A percentile compares a stretch with the other conserved stretches of the same genome.
Evolutionary conservation across 352 stramenopile genomes (phyloP).

Genomic region (Globisporangium camurandrum): DNA sequence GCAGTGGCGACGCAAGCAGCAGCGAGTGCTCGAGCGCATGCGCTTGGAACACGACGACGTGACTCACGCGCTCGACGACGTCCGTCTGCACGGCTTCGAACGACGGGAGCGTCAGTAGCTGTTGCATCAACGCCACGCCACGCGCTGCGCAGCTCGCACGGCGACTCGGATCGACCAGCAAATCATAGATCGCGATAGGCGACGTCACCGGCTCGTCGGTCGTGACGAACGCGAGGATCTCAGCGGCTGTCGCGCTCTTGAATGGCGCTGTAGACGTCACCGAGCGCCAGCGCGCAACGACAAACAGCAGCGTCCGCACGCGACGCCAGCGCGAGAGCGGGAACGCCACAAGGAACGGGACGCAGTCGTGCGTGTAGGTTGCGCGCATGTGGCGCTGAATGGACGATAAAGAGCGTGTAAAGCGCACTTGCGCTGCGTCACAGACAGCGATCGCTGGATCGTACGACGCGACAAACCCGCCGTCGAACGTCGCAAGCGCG

Average conservation of each 20-base stretch:
- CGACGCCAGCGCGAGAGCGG: slow-evolving; percentile 40
- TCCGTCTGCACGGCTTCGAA: slow-evolving; percentile 46
- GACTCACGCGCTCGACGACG: slow-evolving; percentile 40
- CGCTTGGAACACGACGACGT: slow-evolving; percentile 35
- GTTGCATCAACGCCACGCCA: slow-evolving; percentile 36
- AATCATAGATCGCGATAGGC: slow-evolving; percentile 10
- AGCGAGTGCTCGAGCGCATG: neutral
- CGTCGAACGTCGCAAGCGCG: slow-evolving; percentile 18
- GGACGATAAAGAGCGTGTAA: neutral
- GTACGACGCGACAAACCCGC: slow-evolving; percentile 23
- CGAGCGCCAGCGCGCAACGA: slow-evolving; percentile 28
- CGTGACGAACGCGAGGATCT: slow-evolving; percentile 25
- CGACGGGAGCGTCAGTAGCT: slow-evolving; percentile 31
- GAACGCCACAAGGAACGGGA: slow-evolving; percentile 33
- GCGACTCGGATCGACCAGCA: slow-evolving; percentile 45
- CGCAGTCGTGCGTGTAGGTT: slow-evolving; percentile 17
- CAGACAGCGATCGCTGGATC: slow-evolving; percentile 20
- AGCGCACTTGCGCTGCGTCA: slow-evolving; percentile 10
- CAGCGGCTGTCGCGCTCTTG: slow-evolving; percentile 11
- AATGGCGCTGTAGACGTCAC: neutral
- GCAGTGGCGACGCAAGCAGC: neutral
- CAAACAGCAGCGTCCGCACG: slow-evolving; percentile 34
- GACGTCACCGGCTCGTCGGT: slow-evolving; percentile 24
- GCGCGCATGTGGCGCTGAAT: slow-evolving; percentile 11
- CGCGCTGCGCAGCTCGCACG: slow-evolving; percentile 28